phyloP scores from a whole-genome alignment of 352 stramenopile genomes.

The Globisporangium sylvaticum region DNA sequence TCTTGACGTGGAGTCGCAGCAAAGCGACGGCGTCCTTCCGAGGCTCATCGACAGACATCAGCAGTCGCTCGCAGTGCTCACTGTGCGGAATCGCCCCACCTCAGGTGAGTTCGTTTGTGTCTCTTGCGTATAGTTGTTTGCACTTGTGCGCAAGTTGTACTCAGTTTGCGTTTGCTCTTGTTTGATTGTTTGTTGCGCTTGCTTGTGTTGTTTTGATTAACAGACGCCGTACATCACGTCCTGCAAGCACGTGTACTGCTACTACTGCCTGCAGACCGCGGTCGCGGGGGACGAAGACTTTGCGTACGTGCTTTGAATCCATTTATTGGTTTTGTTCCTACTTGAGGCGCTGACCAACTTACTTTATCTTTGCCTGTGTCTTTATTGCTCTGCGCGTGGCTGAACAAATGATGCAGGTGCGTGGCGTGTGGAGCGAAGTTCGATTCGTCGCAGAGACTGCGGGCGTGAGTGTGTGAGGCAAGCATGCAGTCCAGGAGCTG shows the following conservation, averaged over 20 bases:
- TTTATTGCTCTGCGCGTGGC: background rate
- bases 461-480: slow-evolving; percentile 19
- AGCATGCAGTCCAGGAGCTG: background rate
- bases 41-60: slow-evolving; percentile 2
- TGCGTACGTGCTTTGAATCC: slow-evolving; percentile 33
- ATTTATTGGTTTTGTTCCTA: background rate
- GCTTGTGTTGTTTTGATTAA: background rate
- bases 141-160: background rate
- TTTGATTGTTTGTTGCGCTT: background rate
- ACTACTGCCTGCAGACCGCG: slow-evolving; percentile 80
- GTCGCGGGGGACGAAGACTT: slow-evolving; percentile 71
- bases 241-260: slow-evolving; percentile 85
- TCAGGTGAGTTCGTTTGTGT: slow-evolving; percentile 23
- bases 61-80: slow-evolving; percentile 38
- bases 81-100: slow-evolving; percentile 58
- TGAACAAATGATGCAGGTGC: slow-evolving; percentile 34
- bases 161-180: background rate
- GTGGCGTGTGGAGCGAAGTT: slow-evolving; percentile 59
- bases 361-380: background rate
- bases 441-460: slow-evolving; percentile 56
- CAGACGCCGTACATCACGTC: slow-evolving; percentile 87
- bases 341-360: too few species aligned
- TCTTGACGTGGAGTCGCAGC: slow-evolving; percentile 63
- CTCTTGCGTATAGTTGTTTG: background rate
- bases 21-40: slow-evolving; percentile 19